These are phyloP conservation scores for Fusarium tuaranense DNA, from an alignment of 2,329 filamentous ascomycete species.

Conservation along the genomic window DNA sequence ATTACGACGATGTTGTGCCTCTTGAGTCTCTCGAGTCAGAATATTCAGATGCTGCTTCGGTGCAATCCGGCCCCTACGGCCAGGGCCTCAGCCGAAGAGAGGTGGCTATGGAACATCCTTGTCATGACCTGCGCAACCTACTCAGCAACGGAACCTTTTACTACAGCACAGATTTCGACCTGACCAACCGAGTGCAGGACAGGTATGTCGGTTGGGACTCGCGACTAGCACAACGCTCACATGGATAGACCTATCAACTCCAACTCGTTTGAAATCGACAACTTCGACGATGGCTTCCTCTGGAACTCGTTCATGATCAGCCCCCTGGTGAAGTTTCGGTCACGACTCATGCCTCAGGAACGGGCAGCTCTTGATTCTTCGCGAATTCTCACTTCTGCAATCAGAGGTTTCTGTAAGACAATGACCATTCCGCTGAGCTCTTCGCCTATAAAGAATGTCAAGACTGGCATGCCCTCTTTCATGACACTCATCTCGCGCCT, in stretches of 20 bases:
- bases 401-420: constrained; percentile 90
- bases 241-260: constrained; percentile 74
- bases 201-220: constrained; percentile 61
- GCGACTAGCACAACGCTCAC: constrained; percentile 18
- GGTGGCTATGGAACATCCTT: constrained; percentile 83
- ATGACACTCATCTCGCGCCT: constrained; percentile 92
- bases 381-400: constrained; percentile 90
- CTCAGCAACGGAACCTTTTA: constrained; percentile 96
- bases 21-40: constrained; percentile 65
- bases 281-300: constrained; percentile 89
- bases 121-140: constrained; percentile 89
- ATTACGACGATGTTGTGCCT: constrained; percentile 82
- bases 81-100: constrained; percentile 73
- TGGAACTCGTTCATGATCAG: constrained; percentile 99
- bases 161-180: constrained; percentile 97
- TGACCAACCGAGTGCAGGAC: constrained; percentile 93
- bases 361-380: constrained; percentile 85
- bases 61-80: constrained; percentile 53
- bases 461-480: constrained; percentile 81
- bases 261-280: constrained; percentile 88
- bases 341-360: constrained; percentile 79
- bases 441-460: constrained; percentile 74
- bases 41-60: constrained; percentile 58
- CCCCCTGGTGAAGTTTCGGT: constrained; percentile 89
- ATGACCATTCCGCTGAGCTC: constrained; percentile 84